phyloP scores from a whole-genome alignment of 176 grass and related monocot genomes.

The Tillandsia fasciculata region DNA sequence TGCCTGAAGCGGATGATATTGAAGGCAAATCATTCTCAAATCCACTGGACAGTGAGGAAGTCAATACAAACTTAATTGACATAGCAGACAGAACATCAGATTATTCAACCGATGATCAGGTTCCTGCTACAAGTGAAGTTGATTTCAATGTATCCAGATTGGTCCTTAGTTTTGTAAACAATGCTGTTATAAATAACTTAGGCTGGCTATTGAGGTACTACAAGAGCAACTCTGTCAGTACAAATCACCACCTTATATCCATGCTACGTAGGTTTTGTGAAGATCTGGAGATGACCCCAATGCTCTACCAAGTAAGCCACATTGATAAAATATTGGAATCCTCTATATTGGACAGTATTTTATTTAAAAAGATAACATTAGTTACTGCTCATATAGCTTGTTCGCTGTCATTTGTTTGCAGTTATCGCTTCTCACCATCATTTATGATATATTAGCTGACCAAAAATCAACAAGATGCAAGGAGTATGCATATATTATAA shows the following conservation, averaged over 20 bases:
- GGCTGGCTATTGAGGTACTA: constrained; percentile 93
- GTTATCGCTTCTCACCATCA: constrained; percentile 72
- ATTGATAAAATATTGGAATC: neutral
- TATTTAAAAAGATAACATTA: too few relatives aligned
- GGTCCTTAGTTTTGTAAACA: constrained; percentile 66
- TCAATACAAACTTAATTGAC: constrained; percentile 33
- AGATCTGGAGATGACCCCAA: constrained; percentile 74
- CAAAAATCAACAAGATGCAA: constrained; percentile 58
- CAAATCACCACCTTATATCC: constrained; percentile 93
- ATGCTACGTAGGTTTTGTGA: constrained; percentile 88
- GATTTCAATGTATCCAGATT: constrained; percentile 76
- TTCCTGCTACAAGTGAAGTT: constrained; percentile 74
- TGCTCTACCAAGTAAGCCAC: constrained; percentile 83
- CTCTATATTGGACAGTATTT: too few relatives aligned
- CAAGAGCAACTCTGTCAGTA: constrained; percentile 70
- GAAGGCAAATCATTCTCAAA: constrained; percentile 23
- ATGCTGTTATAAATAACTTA: constrained; percentile 77
- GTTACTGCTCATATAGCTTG: too few relatives aligned
- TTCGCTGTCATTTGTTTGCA: constrained; percentile 30
- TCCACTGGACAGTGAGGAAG: constrained; percentile 24
- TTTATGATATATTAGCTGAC: constrained; percentile 82
- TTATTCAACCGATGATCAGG: constrained; percentile 67
- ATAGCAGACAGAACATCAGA: constrained; percentile 42
- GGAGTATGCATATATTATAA: constrained; percentile 62
- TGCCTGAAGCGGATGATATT: constrained; percentile 14